Evolutionary conservation across 495 filamentous ascomycete genomes (phyloP).

Genomic region (Glonium stellatum): DNA sequence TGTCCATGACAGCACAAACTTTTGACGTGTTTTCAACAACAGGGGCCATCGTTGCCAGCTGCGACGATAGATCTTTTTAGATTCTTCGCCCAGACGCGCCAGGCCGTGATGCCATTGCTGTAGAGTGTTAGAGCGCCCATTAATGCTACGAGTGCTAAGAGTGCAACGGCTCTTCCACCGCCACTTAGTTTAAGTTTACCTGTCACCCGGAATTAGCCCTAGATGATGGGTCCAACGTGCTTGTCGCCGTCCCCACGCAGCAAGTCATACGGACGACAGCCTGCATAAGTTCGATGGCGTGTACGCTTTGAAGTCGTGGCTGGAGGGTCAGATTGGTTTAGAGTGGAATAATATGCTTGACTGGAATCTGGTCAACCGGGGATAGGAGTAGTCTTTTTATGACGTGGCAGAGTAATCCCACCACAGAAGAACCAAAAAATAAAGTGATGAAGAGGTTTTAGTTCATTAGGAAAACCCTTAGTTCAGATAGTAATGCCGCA

Average conservation of each 20-base stretch:
- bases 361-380: background rate
- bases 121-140: too few relatives aligned
- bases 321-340: too few relatives aligned
- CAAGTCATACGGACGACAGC: conserved; percentile 3
- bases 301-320: background rate
- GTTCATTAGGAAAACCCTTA: background rate
- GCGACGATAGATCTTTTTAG: background rate
- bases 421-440: background rate
- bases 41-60: background rate
- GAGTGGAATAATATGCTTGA: background rate
- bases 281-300: conserved; percentile 3
- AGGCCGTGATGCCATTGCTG: too few relatives aligned
- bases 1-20: background rate
- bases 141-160: too few relatives aligned
- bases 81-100: too few relatives aligned
- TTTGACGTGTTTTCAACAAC: background rate
- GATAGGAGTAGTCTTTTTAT: background rate
- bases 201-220: background rate
- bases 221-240: background rate
- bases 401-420: conserved; percentile 2
- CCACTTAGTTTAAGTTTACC: background rate
- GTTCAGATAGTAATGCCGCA: background rate
- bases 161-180: background rate
- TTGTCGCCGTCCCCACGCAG: background rate
- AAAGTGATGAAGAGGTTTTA: background rate